Evolutionary conservation across 148 eudicot genomes (phyloP).

Genomic region (Rhododendron molle): DNA sequence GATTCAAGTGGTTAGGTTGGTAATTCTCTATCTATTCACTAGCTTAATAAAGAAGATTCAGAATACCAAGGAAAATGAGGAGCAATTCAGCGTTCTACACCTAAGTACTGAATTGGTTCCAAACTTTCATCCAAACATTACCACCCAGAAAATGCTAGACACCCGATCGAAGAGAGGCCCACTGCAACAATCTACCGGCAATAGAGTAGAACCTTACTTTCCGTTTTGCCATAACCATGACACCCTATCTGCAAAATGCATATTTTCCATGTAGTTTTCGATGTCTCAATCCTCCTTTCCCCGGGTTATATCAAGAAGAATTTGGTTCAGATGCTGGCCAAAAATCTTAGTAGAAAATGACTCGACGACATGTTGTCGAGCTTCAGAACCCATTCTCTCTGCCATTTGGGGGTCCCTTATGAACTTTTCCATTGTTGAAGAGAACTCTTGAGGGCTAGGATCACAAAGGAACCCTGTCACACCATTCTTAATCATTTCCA

Average conservation of each 20-base stretch:
- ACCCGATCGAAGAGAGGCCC: not conserved
- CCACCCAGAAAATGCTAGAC: too few species aligned
- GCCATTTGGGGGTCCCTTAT: constrained; percentile 55
- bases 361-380: constrained; percentile 61
- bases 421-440: constrained; percentile 59
- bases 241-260: too few species aligned
- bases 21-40: not conserved
- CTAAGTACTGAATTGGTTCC: not conserved
- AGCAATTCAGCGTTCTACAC: not conserved
- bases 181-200: too few species aligned
- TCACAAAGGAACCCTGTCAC: constrained; percentile 78
- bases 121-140: too few species aligned
- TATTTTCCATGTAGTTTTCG: not conserved
- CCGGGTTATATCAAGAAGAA: constrained; percentile 40
- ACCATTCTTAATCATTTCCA: constrained; percentile 48
- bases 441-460: constrained; percentile 63
- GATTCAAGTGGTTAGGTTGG: not conserved
- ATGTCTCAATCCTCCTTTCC: constrained; percentile 48
- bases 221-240: too few species aligned
- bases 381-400: constrained; percentile 60
- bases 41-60: not conserved
- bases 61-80: not conserved
- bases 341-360: constrained; percentile 75
- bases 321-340: constrained; percentile 58
- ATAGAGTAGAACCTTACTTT: too few species aligned